Percentiles rank a stretch among this genome's conserved stretches.
These are phyloP conservation scores for Gryganskiella cystojenkinii DNA, from an alignment of 192 early-diverging fungal genomes.

Conservation along the genomic window DNA sequence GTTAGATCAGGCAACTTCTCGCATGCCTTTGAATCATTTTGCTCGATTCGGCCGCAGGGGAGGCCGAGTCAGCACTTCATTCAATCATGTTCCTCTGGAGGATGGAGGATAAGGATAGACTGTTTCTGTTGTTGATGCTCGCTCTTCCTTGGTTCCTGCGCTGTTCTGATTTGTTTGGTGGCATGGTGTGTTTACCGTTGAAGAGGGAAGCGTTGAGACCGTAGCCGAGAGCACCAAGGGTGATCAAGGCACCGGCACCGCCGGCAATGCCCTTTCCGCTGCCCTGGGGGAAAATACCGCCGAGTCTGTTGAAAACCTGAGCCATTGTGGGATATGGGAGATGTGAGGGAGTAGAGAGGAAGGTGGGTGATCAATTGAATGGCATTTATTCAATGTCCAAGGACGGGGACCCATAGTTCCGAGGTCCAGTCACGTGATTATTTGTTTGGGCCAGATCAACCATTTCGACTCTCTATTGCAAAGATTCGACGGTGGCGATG, in stretches of 20 bases:
- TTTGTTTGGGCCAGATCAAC: no score
- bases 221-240: slow-evolving; percentile 73
- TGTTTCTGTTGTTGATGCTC: no score
- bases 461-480: no score
- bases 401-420: no score
- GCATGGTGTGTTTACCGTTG: slow-evolving; percentile 72
- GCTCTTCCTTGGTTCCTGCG: background rate
- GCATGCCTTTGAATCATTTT: background rate
- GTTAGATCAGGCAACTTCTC: no score
- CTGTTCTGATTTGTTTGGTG: background rate
- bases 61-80: slow-evolving; percentile 13
- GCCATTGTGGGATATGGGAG: slow-evolving; percentile 10
- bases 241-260: slow-evolving; percentile 66
- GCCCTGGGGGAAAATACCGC: slow-evolving; percentile 66
- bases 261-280: slow-evolving; percentile 61
- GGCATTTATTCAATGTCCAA: background rate
- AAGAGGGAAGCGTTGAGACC: slow-evolving; percentile 84
- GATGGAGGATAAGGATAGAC: no score
- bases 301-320: slow-evolving; percentile 66
- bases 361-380: background rate
- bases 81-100: background rate
- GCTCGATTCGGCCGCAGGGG: background rate
- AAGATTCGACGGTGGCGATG: no score
- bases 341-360: background rate
- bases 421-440: no score